Conservation (phyloP, 139 green algal species). For the Closterium sp. region DNA sequence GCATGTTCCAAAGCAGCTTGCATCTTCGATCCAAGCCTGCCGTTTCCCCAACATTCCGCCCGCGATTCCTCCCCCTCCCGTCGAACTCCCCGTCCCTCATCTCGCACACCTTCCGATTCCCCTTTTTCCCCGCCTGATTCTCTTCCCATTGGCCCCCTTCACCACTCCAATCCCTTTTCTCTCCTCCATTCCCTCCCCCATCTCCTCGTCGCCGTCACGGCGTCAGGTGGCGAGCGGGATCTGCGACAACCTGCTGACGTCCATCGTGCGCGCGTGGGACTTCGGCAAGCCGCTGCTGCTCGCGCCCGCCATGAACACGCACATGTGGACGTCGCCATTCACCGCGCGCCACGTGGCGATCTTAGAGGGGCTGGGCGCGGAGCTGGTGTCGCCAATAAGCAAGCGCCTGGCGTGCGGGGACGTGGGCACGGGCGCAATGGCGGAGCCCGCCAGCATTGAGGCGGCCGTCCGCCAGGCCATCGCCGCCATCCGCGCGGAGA, state of each 20-base stretch:
- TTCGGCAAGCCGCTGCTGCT: constrained; percentile 77
- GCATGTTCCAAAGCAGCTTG: no score
- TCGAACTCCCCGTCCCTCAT: no score
- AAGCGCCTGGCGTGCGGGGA: constrained; percentile 94
- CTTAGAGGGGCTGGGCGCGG: constrained; percentile 63
- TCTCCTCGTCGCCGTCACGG: neutral
- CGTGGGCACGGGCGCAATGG: constrained; percentile 83
- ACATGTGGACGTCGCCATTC: constrained; percentile 90
- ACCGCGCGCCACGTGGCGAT: constrained; percentile 73
- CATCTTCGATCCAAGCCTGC: no score
- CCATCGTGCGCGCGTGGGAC: constrained; percentile 89
- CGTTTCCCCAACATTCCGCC: neutral
- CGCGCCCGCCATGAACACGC: constrained; percentile 93
- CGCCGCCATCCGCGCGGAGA: neutral
- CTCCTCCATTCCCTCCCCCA: neutral
- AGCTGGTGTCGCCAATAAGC: constrained; percentile 69
- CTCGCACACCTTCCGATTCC: no score
- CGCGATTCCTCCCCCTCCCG: no score
- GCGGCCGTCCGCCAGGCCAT: constrained; percentile 2
- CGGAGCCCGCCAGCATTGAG: constrained; percentile 44
- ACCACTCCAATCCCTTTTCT: no score
- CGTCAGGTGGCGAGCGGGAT: constrained; percentile 61
- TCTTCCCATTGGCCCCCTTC: no score
- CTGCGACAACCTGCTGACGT: constrained; percentile 93
- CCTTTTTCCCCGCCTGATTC: no score